Conservation (phyloP, 1,284 basidiomycete species). For the Puccinia brachypodii region DNA sequence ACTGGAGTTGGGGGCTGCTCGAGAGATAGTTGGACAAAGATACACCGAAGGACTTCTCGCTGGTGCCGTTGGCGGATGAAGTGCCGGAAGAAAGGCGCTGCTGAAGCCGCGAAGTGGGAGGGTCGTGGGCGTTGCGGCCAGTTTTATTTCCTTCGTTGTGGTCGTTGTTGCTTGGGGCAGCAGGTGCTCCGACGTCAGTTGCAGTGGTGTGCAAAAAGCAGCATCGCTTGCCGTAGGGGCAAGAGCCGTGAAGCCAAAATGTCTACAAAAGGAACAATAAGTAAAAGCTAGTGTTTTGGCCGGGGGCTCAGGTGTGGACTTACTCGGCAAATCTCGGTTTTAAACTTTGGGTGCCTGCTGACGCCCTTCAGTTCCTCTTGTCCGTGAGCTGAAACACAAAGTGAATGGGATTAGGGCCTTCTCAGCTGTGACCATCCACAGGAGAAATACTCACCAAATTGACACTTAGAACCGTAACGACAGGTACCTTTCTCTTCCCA, state of each 20-base stretch:
- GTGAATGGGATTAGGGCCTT: conserved; percentile 25
- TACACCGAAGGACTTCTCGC: not conserved
- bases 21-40: conserved; percentile 9
- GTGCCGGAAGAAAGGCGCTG: conserved; percentile 6
- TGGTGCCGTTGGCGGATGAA: not conserved
- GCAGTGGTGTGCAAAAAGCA: conserved; percentile 41
- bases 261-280: not conserved
- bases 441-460: conserved; percentile 63
- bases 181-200: not conserved
- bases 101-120: conserved; percentile 31
- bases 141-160: not conserved
- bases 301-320: not conserved
- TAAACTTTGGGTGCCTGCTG: conserved; percentile 71
- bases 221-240: conserved; percentile 44
- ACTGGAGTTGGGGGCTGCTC: conserved; percentile 19
- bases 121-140: conserved; percentile 26
- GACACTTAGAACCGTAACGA: conserved; percentile 79
- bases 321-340: conserved; percentile 42
- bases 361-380: conserved; percentile 79
- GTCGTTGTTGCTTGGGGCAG: not conserved
- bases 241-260: conserved; percentile 46
- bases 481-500: conserved; percentile 92
- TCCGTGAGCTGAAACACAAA: conserved; percentile 65
- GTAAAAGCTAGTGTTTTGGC: not conserved
- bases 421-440: not conserved